phyloP scores from a whole-genome alignment of 2,329 filamentous ascomycete genomes.

The Teratosphaeria destructans region DNA sequence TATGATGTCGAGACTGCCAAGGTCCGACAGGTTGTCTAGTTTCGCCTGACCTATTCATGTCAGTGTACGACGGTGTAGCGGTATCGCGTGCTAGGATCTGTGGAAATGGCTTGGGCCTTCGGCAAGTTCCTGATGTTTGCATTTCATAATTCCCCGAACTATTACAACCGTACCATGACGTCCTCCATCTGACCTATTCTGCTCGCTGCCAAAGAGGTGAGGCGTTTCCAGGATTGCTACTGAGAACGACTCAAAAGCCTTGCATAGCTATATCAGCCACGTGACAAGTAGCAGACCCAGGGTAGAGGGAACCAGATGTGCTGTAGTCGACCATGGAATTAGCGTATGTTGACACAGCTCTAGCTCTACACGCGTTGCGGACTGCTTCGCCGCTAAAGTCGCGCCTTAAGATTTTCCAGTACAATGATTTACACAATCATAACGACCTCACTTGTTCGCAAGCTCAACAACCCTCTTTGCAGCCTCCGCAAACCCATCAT shows the following conservation, averaged over 20 bases:
- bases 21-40: slow-evolving; percentile 29
- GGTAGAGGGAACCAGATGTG: neutral
- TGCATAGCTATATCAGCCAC: neutral
- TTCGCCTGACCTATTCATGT: neutral
- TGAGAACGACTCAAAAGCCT: neutral
- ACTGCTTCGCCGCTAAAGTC: neutral
- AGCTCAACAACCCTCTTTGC: slow-evolving; percentile 55
- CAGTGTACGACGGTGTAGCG: neutral
- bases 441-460: slow-evolving; percentile 25
- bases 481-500: slow-evolving; percentile 66
- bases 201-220: no score
- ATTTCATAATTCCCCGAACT: neutral
- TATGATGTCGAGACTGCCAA: slow-evolving; percentile 69
- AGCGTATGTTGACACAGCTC: neutral
- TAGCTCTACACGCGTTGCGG: neutral
- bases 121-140: neutral
- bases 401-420: neutral
- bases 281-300: no score
- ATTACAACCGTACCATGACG: neutral
- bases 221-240: no score
- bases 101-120: neutral
- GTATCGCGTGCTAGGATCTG: neutral
- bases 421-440: neutral
- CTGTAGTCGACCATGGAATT: neutral
- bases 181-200: neutral